Conservation (phyloP, 352 stramenopile genomes). For the Phytophthora pinifolia region DNA sequence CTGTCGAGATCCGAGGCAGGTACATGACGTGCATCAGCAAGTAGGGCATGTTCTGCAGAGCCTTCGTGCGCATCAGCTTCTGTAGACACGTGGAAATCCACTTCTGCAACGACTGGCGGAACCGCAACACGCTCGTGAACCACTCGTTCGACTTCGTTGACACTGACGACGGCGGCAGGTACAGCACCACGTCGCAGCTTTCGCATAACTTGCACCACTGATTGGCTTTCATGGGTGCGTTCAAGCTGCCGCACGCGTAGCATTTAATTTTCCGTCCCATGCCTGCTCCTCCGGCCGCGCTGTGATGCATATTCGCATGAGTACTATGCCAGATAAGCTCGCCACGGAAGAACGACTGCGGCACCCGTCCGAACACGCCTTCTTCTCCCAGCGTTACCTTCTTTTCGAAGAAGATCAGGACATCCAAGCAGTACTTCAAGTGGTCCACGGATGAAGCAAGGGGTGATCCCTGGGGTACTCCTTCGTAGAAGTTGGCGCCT, state of each 20-base stretch:
- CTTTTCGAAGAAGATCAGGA: slow-evolving; percentile 88
- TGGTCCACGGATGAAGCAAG: slow-evolving; percentile 68
- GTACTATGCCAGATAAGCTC: slow-evolving; percentile 71
- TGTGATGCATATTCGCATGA: slow-evolving; percentile 35
- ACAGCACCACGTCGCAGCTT: slow-evolving; percentile 74
- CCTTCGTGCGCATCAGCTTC: slow-evolving; percentile 59
- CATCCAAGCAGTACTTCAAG: slow-evolving; percentile 82
- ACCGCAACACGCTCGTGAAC: slow-evolving; percentile 72
- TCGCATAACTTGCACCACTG: slow-evolving; percentile 79
- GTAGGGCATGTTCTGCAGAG: slow-evolving; percentile 78
- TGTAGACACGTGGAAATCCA: slow-evolving; percentile 79
- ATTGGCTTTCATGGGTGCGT: slow-evolving; percentile 60
- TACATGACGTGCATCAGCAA: slow-evolving; percentile 88
- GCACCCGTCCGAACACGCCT: slow-evolving; percentile 65
- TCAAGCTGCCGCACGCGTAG: slow-evolving; percentile 72
- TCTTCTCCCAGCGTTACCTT: slow-evolving; percentile 74
- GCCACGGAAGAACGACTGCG: slow-evolving; percentile 75
- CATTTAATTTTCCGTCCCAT: slow-evolving; percentile 72
- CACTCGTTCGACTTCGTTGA: slow-evolving; percentile 81
- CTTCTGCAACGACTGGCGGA: slow-evolving; percentile 76
- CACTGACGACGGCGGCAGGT: slow-evolving; percentile 75
- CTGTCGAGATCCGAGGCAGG: slow-evolving; percentile 70
- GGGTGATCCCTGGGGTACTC: slow-evolving; percentile 43
- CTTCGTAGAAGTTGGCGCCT: slow-evolving; percentile 72
- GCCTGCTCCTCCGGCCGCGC: slow-evolving; percentile 25